Evolutionary conservation across 1,139 yeast species (phyloP), one percentile per base, ranked within the genome.

Genomic region (Hyphopichia pseudoburtonii): DNA sequence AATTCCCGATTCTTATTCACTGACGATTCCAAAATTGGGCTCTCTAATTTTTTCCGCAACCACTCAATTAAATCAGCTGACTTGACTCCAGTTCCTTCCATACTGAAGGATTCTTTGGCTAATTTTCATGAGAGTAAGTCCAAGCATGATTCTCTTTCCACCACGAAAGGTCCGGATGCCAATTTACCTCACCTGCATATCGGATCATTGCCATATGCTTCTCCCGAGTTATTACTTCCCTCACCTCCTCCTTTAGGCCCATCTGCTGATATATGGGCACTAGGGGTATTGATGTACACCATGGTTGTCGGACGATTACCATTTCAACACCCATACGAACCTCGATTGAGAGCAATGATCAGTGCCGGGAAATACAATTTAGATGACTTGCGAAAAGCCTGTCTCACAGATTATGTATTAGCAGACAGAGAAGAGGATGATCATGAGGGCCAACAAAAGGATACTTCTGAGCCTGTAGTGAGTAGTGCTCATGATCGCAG

Each of bases 161-260:
- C 19, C 12, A 37, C 33, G 11, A 28, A 38, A 16, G 58, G 55
- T 2, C 52, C 63, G 21, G 73, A 66, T 38, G 58, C 73, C 2
- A 69, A 64, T 32, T 57, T 77, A 26, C 86, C 86, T 1, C 85
- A 80, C 52, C 66, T 78, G 19, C 85, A 80, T 48, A 86, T 88
- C 40, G 97, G 97, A 0, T 88, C 96, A 1, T 67, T 90, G 28
- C 97, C 97, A 0, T 90, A 88, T 56, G 96, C 96, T 1, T 77
- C 96, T 0, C 97, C 97, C 0, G 96, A 90, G 54, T 66, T 88
- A 24, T 65, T 89, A 36, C 66, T 71, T 28, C 82, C 86, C 1
- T 68, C 73, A 19, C 86, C 86, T 1, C 82, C 86, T 3, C 81
- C 86, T 2, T 67, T 84, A 39, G 83, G 86, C 1, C 86, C 89